Percentiles rank a stretch among this genome's conserved stretches.
Evolutionary conservation across 2,329 filamentous ascomycete genomes (phyloP).

Genomic region (Neonectria hederae): DNA sequence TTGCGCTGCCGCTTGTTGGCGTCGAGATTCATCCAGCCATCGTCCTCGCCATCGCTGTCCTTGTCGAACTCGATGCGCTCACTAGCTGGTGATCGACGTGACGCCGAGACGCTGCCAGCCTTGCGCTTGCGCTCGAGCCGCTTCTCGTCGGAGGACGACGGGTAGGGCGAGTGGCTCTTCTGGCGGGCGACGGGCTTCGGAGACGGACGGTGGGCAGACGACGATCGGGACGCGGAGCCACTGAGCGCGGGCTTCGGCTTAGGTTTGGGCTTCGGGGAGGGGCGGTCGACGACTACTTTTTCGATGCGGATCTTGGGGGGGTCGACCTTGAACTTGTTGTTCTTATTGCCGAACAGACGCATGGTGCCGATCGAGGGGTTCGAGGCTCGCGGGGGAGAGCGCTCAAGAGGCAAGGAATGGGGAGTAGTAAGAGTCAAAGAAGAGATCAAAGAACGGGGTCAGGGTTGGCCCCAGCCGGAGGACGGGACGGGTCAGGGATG

Average conservation of each 20-base stretch:
- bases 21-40: conserved; percentile 61
- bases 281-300: conserved; percentile 57
- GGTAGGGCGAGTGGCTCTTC: conserved; percentile 55
- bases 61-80: conserved; percentile 62
- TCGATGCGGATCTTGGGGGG: conserved; percentile 62
- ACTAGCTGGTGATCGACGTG: conserved; percentile 56
- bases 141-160: conserved; percentile 52
- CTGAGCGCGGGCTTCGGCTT: conserved; percentile 47
- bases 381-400: conserved; percentile 24
- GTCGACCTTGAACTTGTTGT: conserved; percentile 62
- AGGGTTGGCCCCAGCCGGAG: conserved; percentile 18
- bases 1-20: conserved; percentile 60
- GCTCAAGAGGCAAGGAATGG: conserved; percentile 8
- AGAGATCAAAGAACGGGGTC: conserved; percentile 8
- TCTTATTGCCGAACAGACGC: conserved; percentile 55
- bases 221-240: conserved; percentile 46
- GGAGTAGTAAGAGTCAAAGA: conserved; percentile 15
- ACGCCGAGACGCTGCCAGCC: conserved; percentile 47
- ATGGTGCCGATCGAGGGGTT: conserved; percentile 35
- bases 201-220: conserved; percentile 51
- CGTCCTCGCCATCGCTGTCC: conserved; percentile 61
- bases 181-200: conserved; percentile 51
- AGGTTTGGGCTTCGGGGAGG: conserved; percentile 49
- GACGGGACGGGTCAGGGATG: conserved; percentile 35
- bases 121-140: conserved; percentile 60